Percentiles rank a stretch among this genome's conserved stretches.
Evolutionary conservation across 306 rosid species (phyloP).

Genomic region (Argentina anserina): DNA sequence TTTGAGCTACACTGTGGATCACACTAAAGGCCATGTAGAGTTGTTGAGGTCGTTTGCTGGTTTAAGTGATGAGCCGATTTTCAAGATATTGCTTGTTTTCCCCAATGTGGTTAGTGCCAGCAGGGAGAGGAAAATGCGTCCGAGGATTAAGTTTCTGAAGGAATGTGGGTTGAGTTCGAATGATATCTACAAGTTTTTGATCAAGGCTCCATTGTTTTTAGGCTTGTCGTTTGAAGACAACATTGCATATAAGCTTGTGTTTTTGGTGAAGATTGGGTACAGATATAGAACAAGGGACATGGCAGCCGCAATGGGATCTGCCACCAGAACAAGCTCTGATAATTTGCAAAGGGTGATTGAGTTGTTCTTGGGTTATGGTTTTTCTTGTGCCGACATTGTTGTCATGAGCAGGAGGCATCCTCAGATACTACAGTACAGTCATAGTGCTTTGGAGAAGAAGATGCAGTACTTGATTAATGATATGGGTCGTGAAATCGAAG

Average conservation of each 20-base stretch:
- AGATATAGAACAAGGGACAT: slow-evolving; percentile 54
- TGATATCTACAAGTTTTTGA: slow-evolving; percentile 66
- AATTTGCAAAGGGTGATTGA: slow-evolving; percentile 65
- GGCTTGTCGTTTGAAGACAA: slow-evolving; percentile 57
- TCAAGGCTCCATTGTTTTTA: slow-evolving; percentile 65
- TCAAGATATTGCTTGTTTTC: slow-evolving; percentile 50
- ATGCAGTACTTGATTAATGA: slow-evolving; percentile 63
- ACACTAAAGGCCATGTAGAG: slow-evolving; percentile 47
- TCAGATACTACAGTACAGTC: slow-evolving; percentile 66
- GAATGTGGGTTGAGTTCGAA: slow-evolving; percentile 60
- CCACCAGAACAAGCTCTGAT: slow-evolving; percentile 61
- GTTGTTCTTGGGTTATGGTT: slow-evolving; percentile 56
- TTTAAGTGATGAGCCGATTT: slow-evolving; percentile 47
- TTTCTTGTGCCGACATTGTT: slow-evolving; percentile 52
- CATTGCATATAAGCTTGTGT: slow-evolving; percentile 51
- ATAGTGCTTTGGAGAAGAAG: slow-evolving; percentile 56
- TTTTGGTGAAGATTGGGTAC: slow-evolving; percentile 73
- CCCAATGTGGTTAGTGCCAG: slow-evolving; percentile 61
- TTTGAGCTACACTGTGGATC: slow-evolving; percentile 54
- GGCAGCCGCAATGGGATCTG: slow-evolving; percentile 53
- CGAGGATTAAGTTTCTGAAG: slow-evolving; percentile 66
- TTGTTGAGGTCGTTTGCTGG: slow-evolving; percentile 59
- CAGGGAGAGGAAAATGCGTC: slow-evolving; percentile 70
- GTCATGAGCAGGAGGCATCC: slow-evolving; percentile 82
- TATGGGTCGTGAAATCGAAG: slow-evolving; percentile 65